phyloP scores from a whole-genome alignment of 495 filamentous ascomycete species.

The Emericellopsis terricola region DNA sequence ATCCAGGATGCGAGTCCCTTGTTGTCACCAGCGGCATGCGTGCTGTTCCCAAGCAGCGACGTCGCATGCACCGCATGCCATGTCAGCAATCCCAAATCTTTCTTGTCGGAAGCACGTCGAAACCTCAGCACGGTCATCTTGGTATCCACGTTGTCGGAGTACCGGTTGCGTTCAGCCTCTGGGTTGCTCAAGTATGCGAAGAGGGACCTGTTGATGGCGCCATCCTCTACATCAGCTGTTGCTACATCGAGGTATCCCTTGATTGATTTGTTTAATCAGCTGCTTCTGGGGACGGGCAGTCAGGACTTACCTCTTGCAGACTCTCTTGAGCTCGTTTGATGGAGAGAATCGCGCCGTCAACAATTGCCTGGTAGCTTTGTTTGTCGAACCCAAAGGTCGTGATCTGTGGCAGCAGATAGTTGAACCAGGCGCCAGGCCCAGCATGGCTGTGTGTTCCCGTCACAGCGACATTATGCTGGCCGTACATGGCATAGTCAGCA shows the following conservation, averaged over 20 bases:
- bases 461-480: conserved; percentile 64
- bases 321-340: conserved; percentile 71
- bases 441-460: conserved; percentile 89
- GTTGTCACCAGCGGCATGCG: conserved; percentile 85
- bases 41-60: conserved; percentile 83
- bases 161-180: conserved; percentile 52
- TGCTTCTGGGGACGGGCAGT: not conserved
- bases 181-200: conserved; percentile 87
- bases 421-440: conserved; percentile 86
- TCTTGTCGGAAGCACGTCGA: conserved; percentile 35
- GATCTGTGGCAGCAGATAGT: conserved; percentile 88
- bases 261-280: conserved; percentile 1
- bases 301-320: conserved; percentile 36
- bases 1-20: conserved; percentile 79
- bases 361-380: conserved; percentile 79
- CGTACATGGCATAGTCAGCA: conserved; percentile 37
- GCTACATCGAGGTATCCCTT: conserved; percentile 29
- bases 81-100: conserved; percentile 61
- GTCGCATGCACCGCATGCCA: conserved; percentile 94
- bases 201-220: conserved; percentile 74
- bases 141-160: conserved; percentile 59
- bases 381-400: conserved; percentile 73
- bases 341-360: conserved; percentile 69
- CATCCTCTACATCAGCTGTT: conserved; percentile 34
- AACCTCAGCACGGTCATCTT: conserved; percentile 73